A percentile compares a stretch with the other conserved stretches of the same genome.
These are phyloP conservation scores for Sporothrix inflata DNA, from an alignment of 2,329 filamentous ascomycete species.

Conservation along the genomic window DNA sequence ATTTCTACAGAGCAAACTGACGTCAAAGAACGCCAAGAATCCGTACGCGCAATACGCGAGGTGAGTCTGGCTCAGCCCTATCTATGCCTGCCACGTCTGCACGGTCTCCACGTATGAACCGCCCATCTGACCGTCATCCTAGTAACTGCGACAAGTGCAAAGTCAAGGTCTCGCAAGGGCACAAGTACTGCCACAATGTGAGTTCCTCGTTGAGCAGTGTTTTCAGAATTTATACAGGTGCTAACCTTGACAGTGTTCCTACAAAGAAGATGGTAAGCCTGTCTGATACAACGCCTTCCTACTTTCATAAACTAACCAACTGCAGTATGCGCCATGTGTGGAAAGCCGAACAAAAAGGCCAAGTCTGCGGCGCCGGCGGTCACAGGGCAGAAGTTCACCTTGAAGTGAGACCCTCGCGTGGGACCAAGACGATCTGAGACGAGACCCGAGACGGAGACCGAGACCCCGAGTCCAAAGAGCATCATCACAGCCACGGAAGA, in stretches of 20 bases:
- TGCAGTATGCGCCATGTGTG: conserved; percentile 65
- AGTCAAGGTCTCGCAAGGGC: conserved; percentile 64
- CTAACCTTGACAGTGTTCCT: conserved; percentile 52
- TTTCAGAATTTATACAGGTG: background rate
- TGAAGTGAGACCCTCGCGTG: conserved; percentile 52
- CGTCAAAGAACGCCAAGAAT: conserved; percentile 67
- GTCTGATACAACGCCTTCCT: background rate
- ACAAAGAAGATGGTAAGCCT: conserved; percentile 59
- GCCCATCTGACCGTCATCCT: background rate
- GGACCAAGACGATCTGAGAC: background rate
- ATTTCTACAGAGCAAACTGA: conserved; percentile 61
- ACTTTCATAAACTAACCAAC: conserved; percentile 2
- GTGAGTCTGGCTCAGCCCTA: conserved; percentile 29
- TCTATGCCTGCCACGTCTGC: background rate
- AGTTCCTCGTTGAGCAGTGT: background rate
- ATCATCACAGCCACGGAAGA: background rate
- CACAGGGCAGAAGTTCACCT: conserved; percentile 63
- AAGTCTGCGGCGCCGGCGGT: conserved; percentile 57
- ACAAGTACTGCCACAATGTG: conserved; percentile 57
- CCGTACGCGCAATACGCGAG: conserved; percentile 66
- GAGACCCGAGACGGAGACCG: background rate
- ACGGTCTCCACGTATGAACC: background rate
- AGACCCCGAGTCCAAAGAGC: background rate
- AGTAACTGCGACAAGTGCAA: conserved; percentile 64
- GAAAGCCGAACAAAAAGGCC: conserved; percentile 59